These are phyloP conservation scores for Chloranthus sessilifolius DNA, from an alignment of 164 flowering plant genomes.

Conservation along the genomic window DNA sequence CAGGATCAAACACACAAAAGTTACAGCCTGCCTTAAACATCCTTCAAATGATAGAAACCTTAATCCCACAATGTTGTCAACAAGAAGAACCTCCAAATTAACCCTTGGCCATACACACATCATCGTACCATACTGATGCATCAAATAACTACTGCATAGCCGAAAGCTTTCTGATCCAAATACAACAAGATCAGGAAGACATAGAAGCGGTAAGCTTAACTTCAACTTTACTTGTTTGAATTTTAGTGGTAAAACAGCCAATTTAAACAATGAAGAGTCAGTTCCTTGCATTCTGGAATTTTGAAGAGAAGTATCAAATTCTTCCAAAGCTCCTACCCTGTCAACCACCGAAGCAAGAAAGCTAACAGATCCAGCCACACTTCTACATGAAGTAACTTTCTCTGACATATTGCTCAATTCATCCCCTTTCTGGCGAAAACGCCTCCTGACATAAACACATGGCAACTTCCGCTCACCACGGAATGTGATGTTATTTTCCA, in stretches of 20 bases:
- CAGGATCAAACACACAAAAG: conserved; percentile 49
- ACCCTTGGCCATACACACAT: conserved; percentile 61
- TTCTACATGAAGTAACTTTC: conserved; percentile 14
- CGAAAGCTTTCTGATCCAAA: conserved; percentile 22
- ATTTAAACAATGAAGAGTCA: conserved; percentile 19
- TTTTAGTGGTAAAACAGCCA: conserved; percentile 23
- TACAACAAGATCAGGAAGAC: conserved; percentile 11
- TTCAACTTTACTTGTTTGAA: conserved; percentile 28
- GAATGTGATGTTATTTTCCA: conserved; percentile 11
- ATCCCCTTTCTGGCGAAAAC: conserved; percentile 33
- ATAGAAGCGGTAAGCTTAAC: conserved; percentile 24
- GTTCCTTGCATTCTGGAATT: conserved; percentile 9
- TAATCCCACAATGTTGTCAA: conserved; percentile 67
- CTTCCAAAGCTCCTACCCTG: conserved; percentile 17
- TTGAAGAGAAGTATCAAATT: conserved; percentile 12
- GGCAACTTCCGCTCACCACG: conserved; percentile 30
- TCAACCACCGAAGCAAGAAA: conserved; percentile 21
- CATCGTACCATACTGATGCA: conserved; percentile 54
- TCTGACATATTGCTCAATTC: conserved; percentile 10
- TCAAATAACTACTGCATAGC: conserved; percentile 25
- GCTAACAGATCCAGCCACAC: conserved; percentile 17
- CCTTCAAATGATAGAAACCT: conserved; percentile 75
- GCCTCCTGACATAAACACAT: conserved; percentile 72
- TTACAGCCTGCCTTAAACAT: conserved; percentile 65
- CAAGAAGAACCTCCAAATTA: conserved; percentile 77